phyloP scores from a whole-genome alignment of 768 basidiomycete species.

The Favolaschia claudopus region DNA sequence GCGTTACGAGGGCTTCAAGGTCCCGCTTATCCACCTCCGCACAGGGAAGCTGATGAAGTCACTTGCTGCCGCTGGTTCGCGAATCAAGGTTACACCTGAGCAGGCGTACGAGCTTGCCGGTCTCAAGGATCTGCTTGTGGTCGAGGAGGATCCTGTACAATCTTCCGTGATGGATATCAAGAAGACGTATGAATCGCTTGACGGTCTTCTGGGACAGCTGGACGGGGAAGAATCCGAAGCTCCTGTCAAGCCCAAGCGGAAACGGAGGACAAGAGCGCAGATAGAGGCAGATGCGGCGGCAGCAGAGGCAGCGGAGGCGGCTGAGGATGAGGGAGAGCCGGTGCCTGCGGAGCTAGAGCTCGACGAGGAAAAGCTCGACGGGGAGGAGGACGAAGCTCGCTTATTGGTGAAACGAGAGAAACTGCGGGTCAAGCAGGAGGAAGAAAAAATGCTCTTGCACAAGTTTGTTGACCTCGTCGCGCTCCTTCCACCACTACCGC shows the following conservation, averaged over 20 bases:
- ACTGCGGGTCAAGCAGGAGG: background rate
- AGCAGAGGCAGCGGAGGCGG: constrained; percentile 34
- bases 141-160: too few relatives aligned
- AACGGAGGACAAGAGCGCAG: constrained; percentile 35
- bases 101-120: constrained; percentile 43
- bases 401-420: too few relatives aligned
- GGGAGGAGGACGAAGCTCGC: background rate
- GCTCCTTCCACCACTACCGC: constrained; percentile 81
- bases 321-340: constrained; percentile 18
- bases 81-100: constrained; percentile 49
- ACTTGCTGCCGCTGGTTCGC: constrained; percentile 53
- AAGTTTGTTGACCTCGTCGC: constrained; percentile 80
- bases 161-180: constrained; percentile 39
- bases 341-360: constrained; percentile 5
- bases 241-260: constrained; percentile 15
- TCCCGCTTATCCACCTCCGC: constrained; percentile 63
- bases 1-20: constrained; percentile 77
- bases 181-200: constrained; percentile 30
- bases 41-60: constrained; percentile 44
- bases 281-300: constrained; percentile 20
- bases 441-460: constrained; percentile 35
- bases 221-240: constrained; percentile 13
- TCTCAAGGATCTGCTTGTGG: constrained; percentile 44
- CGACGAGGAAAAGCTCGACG: constrained; percentile 12
- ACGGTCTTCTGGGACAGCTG: constrained; percentile 2